These are phyloP conservation scores for Fusarium sp. DNA, from an alignment of 2,329 filamentous ascomycete species.

Conservation along the genomic window DNA sequence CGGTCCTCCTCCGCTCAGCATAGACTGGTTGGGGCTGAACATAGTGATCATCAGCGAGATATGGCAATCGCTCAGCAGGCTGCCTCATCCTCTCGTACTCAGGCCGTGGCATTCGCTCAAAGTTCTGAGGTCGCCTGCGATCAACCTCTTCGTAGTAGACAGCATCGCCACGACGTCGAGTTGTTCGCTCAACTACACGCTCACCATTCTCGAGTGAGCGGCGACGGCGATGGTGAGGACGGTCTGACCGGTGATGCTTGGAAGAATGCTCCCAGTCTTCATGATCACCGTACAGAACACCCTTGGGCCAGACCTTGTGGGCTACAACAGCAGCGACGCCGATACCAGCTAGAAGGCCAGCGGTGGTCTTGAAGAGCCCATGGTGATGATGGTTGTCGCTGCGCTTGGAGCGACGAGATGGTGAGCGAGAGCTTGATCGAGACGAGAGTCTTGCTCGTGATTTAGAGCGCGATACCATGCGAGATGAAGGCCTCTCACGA, in stretches of 20 bases:
- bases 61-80: constrained; percentile 15
- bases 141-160: constrained; percentile 34
- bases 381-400: constrained; percentile 32
- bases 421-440: constrained; percentile 30
- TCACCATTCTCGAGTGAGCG: constrained; percentile 17
- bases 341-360: constrained; percentile 47
- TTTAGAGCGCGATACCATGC: constrained; percentile 21
- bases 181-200: constrained; percentile 21
- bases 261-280: constrained; percentile 43
- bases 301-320: constrained; percentile 50
- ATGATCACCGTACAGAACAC: constrained; percentile 40
- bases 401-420: constrained; percentile 23
- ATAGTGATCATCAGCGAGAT: constrained; percentile 33
- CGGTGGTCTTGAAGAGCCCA: constrained; percentile 45
- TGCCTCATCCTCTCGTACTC: constrained; percentile 21
- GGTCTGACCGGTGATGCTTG: constrained; percentile 26
- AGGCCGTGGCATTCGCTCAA: constrained; percentile 25
- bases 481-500: background rate
- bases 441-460: constrained; percentile 27
- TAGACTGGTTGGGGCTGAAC: constrained; percentile 31
- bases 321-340: constrained; percentile 48
- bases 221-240: constrained; percentile 17
- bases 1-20: constrained; percentile 21
- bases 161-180: constrained; percentile 26
- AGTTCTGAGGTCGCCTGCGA: constrained; percentile 24